Evolutionary conservation across 352 stramenopile genomes (phyloP), one percentile per base, ranked within the genome.

Genomic region (Poterioochromonas sp.): DNA sequence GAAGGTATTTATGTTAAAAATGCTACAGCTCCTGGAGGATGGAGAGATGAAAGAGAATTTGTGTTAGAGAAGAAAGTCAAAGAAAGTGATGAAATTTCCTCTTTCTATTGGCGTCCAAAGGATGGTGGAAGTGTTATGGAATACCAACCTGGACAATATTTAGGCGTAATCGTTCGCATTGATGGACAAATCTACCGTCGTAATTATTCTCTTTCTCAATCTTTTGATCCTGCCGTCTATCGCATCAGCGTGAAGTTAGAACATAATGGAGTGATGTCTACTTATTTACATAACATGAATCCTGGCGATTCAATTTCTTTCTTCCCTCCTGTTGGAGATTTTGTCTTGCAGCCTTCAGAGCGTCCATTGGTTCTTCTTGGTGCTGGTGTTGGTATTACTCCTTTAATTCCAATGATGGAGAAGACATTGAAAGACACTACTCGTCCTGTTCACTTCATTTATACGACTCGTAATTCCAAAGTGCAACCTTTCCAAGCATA

Each of bases 141-240:
- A 5, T 68, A 68, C 58, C 26, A 68, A 39, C 58, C 58, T 68
- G 58, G 58, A 37, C 58, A 68, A 68, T 68, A 68, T 26, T 29
- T 39, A 15, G 26, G 58, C 29, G 29, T 68, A 15, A 68, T 35
- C 58, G 5, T 39, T 26, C 15, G 26, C 15, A 40, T 68, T 11
- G 12, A 35, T 8, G 58, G 58, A 15, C 12, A 12, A 18, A 26
- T 29, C 12, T 32, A 40, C 26, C 12, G 58, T 37, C 58, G 58
- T 26, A 12, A 68, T 26, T 68, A 68, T 35, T 68, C 58, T 11
- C 26, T 68, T 5, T 68, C 58, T 32, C 47, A 58, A 26, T 26
- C 47, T 15, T 26, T 26, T 26, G 47, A 15, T 15, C 15, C 15
- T 15, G 58, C 58, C 26, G 5, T 40, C 5, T 68, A 68, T 39